A percentile compares a stretch with the other conserved stretches of the same genome.
Evolutionary conservation across 768 basidiomycete genomes (phyloP).

Genomic region (Leccinum pellstonianum): DNA sequence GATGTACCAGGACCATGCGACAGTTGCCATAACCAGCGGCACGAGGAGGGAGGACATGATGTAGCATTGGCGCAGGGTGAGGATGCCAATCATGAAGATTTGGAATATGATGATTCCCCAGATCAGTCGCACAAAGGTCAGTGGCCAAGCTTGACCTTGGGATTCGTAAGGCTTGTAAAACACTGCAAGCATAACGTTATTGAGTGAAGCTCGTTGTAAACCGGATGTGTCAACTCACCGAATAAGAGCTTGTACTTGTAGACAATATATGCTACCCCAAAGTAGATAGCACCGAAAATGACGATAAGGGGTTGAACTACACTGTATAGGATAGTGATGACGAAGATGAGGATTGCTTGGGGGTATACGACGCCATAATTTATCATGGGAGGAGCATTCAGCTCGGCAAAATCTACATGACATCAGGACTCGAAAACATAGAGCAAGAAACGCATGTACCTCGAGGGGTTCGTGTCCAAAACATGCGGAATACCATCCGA

Average conservation of each 20-base stretch:
- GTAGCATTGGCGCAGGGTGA: constrained; percentile 63
- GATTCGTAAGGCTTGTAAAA: constrained; percentile 99
- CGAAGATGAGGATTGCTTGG: constrained; percentile 93
- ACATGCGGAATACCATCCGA: constrained; percentile 66
- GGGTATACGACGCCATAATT: constrained; percentile 98
- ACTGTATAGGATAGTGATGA: constrained; percentile 92
- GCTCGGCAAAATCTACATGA: constrained; percentile 81
- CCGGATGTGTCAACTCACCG: constrained; percentile 48
- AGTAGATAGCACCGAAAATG: constrained; percentile 93
- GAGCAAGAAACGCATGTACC: constrained; percentile 44
- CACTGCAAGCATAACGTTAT: constrained; percentile 46
- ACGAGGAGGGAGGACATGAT: constrained; percentile 61
- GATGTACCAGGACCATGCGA: constrained; percentile 81
- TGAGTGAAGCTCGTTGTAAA: not conserved
- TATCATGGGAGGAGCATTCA: constrained; percentile 97
- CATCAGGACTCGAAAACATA: not conserved
- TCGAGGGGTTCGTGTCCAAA: constrained; percentile 87
- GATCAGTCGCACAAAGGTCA: constrained; percentile 88
- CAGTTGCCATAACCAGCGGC: constrained; percentile 73
- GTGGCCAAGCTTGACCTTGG: constrained; percentile 96
- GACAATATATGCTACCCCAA: constrained; percentile 92
- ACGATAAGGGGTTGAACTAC: constrained; percentile 95
- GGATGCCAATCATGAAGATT: constrained; percentile 95
- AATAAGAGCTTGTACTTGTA: constrained; percentile 98
- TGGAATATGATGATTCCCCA: constrained; percentile 94